Evolutionary conservation across 257 asterid genomes (phyloP).

Genomic region (Solanum verrucosum): DNA sequence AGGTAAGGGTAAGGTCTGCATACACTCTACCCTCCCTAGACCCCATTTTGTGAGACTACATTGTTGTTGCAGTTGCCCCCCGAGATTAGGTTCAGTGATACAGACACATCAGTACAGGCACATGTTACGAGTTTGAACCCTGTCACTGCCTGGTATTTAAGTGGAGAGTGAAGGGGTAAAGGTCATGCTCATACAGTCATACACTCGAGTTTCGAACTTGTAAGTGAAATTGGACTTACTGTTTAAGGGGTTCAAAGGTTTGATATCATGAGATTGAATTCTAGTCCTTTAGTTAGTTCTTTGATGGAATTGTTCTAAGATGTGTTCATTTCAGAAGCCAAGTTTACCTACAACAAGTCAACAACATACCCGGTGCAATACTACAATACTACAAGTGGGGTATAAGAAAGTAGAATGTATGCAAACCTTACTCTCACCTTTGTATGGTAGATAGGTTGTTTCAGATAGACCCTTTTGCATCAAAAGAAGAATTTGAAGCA

Average conservation of each 20-base stretch:
- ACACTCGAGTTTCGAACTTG: background rate
- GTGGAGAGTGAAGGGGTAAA: background rate
- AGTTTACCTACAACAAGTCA: background rate
- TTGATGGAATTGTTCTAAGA: background rate
- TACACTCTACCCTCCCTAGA: accelerated
- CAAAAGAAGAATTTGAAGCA: background rate
- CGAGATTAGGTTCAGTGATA: background rate
- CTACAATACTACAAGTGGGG: accelerated
- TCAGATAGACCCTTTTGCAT: accelerated
- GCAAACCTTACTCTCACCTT: background rate
- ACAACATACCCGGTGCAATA: background rate
- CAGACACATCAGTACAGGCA: background rate
- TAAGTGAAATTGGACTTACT: background rate
- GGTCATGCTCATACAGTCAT: background rate
- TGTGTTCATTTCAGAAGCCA: background rate
- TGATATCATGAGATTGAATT: background rate
- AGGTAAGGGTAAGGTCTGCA: background rate
- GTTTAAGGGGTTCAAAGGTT: background rate
- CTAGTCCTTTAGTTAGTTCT: background rate
- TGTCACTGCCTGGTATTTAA: background rate
- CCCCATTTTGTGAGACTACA: background rate
- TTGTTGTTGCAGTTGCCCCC: background rate
- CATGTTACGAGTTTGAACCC: background rate
- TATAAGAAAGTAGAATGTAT: accelerated
- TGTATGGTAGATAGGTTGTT: background rate